Evolutionary conservation across 441 rosid species (phyloP), one percentile per base, ranked within the genome.

Genomic region (Erodium texanum): DNA sequence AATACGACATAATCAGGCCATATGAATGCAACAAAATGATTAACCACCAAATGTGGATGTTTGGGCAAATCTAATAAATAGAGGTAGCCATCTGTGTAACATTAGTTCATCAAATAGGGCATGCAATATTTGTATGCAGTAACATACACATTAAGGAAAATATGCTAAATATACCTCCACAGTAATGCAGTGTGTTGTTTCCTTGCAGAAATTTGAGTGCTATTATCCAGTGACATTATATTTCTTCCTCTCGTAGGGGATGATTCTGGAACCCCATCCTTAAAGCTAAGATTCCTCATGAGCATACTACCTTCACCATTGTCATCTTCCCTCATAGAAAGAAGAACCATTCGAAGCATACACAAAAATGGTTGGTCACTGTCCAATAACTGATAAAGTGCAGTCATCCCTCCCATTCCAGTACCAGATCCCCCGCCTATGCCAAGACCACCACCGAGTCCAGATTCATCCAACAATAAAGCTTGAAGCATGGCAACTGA

Each of bases 341-440:
- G 87, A 74, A 96, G 98, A 71, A 87, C 97, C 98, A 96, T 90
- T 14, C 99, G 96, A 34, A 96, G 96, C 97, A 96, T 96, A 85
- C 99, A 96, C 73, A 96, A 80, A 82, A 96, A 96, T 56, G 99
- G 99, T 76, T 96, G 99, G 78, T 96, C 99, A 71, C 99, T 96
- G 78, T 96, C 99, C 78, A 96, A 74, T 69, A 93, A 80, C 75
- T 96, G 99, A 82, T 93, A 96, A 67, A 96, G 89, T 62, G 96
- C 87, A 38, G 97, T 80, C 99, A 96, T 93, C 74, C 98, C 99
- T 81, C 99, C 99, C 99, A 96, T 96, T 74, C 99, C 99, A 76
- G 99, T 96, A 77, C 99, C 99, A 43, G 99, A 96, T 79, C 98
- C 99, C 72, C 97, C 97, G 71, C 99, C 98, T 64, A 96, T 96